phyloP scores from a whole-genome alignment of 768 basidiomycete genomes.

The Hemileccinum impolitum region DNA sequence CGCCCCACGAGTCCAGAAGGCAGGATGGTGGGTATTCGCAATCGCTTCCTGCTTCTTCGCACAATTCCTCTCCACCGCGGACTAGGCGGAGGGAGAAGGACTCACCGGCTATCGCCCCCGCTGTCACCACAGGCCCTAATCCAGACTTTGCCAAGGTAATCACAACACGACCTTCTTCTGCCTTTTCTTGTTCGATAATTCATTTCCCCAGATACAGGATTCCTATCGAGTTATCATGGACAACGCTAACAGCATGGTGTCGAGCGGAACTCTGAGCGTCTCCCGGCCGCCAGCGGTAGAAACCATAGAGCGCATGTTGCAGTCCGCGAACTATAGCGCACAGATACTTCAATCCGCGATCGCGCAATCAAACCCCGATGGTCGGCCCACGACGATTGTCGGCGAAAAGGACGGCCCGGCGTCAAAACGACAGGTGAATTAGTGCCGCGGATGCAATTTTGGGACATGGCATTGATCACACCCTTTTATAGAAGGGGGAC shows the following conservation, averaged over 20 bases:
- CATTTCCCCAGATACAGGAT: slow-evolving; percentile 36
- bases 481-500: slow-evolving; percentile 35
- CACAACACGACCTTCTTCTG: neutral
- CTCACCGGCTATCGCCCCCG: slow-evolving; percentile 25
- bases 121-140: slow-evolving; percentile 25
- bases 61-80: slow-evolving; percentile 30
- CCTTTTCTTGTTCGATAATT: slow-evolving; percentile 10
- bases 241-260: slow-evolving; percentile 30
- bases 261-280: slow-evolving; percentile 19
- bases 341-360: slow-evolving; percentile 31
- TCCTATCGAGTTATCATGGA: slow-evolving; percentile 45
- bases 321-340: slow-evolving; percentile 40
- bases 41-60: slow-evolving; percentile 23
- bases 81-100: slow-evolving; percentile 38
- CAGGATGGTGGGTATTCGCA: slow-evolving; percentile 32
- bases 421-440: slow-evolving; percentile 34
- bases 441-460: slow-evolving; percentile 26
- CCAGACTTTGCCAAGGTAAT: slow-evolving; percentile 44
- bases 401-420: slow-evolving; percentile 31
- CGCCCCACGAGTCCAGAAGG: slow-evolving; percentile 32
- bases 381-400: slow-evolving; percentile 17
- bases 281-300: slow-evolving; percentile 29
- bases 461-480: slow-evolving; percentile 29
- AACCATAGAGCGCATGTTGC: slow-evolving; percentile 41
- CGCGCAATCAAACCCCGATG: slow-evolving; percentile 28